A percentile compares a stretch with the other conserved stretches of the same genome.
phyloP scores from a whole-genome alignment of 352 stramenopile species.

The Plasmopara muralis region DNA sequence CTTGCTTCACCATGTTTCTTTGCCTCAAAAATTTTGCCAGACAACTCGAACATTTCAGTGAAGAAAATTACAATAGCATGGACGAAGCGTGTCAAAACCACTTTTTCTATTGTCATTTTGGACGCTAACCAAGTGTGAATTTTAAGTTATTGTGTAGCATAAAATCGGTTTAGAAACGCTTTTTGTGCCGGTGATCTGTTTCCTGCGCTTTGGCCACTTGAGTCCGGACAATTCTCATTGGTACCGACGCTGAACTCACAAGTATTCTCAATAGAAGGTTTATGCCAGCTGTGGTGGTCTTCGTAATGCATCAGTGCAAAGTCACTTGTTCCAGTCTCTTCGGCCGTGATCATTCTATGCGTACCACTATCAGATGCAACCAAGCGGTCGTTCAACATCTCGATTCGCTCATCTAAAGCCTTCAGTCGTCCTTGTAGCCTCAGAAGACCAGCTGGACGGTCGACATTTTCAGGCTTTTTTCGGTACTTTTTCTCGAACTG shows the following conservation, averaged over 20 bases:
- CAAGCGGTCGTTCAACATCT: slow-evolving; percentile 30
- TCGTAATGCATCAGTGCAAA: not conserved
- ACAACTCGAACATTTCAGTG: no score
- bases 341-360: slow-evolving; percentile 11
- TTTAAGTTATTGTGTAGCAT: slow-evolving; percentile 5
- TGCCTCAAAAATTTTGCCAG: no score
- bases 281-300: not conserved
- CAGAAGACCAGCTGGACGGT: slow-evolving; percentile 31
- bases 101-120: not conserved
- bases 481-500: slow-evolving; percentile 55
- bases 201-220: slow-evolving; percentile 6
- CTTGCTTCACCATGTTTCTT: no score
- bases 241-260: not conserved
- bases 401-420: slow-evolving; percentile 31
- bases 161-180: slow-evolving; percentile 46
- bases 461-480: slow-evolving; percentile 30
- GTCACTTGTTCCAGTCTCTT: slow-evolving; percentile 6
- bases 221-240: slow-evolving; percentile 6
- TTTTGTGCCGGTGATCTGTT: slow-evolving; percentile 57
- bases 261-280: slow-evolving; percentile 1
- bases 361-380: slow-evolving; percentile 19
- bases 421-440: slow-evolving; percentile 32
- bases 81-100: no score
- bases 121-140: no score
- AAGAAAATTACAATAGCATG: no score